phyloP scores from a whole-genome alignment of 1,139 yeast species.

The Keqinozyma sinolaborantium region DNA sequence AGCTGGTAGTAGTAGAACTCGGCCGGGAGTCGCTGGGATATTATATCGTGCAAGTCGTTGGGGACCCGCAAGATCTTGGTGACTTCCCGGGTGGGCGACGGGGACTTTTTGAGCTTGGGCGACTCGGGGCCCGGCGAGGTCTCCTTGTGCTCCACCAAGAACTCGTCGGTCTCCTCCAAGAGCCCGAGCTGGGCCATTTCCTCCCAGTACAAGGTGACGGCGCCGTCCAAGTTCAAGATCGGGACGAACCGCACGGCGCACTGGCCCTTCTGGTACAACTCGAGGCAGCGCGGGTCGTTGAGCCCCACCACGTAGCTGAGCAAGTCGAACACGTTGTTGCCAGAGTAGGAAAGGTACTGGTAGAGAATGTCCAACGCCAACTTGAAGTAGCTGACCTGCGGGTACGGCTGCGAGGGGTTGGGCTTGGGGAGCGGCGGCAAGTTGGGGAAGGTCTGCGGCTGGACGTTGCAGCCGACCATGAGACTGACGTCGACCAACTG shows the following conservation, averaged over 20 bases:
- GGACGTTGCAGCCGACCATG: slow-evolving; percentile 76
- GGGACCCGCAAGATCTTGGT: slow-evolving; percentile 47
- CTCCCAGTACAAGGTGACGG: slow-evolving; percentile 53
- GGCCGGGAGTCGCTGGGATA: slow-evolving; percentile 84
- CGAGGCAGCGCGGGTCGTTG: slow-evolving; percentile 36
- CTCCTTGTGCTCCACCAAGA: slow-evolving; percentile 1
- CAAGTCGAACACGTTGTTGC: slow-evolving; percentile 24
- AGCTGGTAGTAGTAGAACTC: slow-evolving; percentile 82
- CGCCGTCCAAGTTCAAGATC: slow-evolving; percentile 64
- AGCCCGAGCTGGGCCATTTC: slow-evolving; percentile 38
- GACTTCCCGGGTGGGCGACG: slow-evolving; percentile 2
- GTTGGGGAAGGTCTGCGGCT: slow-evolving; percentile 59
- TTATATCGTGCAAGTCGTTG: slow-evolving; percentile 73
- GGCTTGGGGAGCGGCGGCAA: slow-evolving; percentile 53
- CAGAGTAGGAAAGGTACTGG: slow-evolving; percentile 30
- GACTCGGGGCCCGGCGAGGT: slow-evolving; percentile 2
- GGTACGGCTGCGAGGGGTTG: slow-evolving; percentile 39
- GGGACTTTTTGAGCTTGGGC: slow-evolving; percentile 3
- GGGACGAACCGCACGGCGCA: slow-evolving; percentile 55
- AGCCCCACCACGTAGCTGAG: slow-evolving; percentile 34
- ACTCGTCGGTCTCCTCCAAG: slow-evolving; percentile 5
- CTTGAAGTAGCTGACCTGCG: slow-evolving; percentile 42
- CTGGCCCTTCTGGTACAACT: slow-evolving; percentile 37
- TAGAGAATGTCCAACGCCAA: slow-evolving; percentile 42
- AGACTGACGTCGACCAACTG: slow-evolving; percentile 74